phyloP scores from a whole-genome alignment of 1,284 basidiomycete genomes.

The Malassezia arunalokei region DNA sequence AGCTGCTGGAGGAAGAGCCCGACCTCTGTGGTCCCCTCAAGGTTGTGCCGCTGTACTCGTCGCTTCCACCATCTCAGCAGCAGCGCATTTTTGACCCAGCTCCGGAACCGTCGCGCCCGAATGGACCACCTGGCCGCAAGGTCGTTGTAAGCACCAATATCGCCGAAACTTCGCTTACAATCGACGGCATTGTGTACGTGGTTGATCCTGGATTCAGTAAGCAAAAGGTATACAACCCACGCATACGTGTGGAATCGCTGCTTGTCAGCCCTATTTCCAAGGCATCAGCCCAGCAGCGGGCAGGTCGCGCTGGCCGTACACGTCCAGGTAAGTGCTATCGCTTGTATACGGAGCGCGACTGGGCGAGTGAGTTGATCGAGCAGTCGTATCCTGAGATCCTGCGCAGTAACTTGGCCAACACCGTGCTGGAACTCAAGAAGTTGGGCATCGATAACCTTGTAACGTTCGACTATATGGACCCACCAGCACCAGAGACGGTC shows the following conservation, averaged over 20 bases:
- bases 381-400: constrained; percentile 94
- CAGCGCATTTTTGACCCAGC: constrained; percentile 87
- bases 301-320: constrained; percentile 90
- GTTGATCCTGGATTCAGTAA: constrained; percentile 96
- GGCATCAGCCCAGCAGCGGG: constrained; percentile 86
- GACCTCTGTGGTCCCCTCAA: constrained; percentile 57
- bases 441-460: constrained; percentile 59
- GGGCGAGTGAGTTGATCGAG: constrained; percentile 71
- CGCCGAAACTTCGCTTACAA: constrained; percentile 92
- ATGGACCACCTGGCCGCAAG: constrained; percentile 76
- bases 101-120: constrained; percentile 56
- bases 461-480: constrained; percentile 66
- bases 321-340: constrained; percentile 94
- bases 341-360: constrained; percentile 93
- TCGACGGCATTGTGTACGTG: constrained; percentile 97
- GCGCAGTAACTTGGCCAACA: constrained; percentile 69
- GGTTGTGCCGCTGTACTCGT: constrained; percentile 85
- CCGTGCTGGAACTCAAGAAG: constrained; percentile 85
- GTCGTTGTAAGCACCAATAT: constrained; percentile 94
- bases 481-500: constrained; percentile 75
- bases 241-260: constrained; percentile 87
- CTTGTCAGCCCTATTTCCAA: constrained; percentile 92
- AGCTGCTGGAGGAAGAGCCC: constrained; percentile 32
- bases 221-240: constrained; percentile 92
- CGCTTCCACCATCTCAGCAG: constrained; percentile 80